Evolutionary conservation across 768 basidiomycete genomes (phyloP).

Genomic region (Macrolepiota fuliginosa): DNA sequence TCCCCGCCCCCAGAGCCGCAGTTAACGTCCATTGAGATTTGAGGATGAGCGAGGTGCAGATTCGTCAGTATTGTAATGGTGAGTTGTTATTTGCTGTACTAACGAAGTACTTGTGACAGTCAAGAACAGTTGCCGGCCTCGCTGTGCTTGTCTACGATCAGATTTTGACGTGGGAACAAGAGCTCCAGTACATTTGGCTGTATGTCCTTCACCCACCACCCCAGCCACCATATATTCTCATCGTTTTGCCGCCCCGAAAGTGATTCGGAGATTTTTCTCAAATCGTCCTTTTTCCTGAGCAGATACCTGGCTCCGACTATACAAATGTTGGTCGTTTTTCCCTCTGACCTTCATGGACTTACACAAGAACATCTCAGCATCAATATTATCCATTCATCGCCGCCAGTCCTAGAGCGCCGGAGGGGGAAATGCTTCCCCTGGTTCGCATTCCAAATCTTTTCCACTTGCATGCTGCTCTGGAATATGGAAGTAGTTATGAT

Average conservation of each 20-base stretch:
- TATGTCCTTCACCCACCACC: not conserved
- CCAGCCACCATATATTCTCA: too few species aligned
- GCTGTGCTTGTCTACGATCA: not conserved
- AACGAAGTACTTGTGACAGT: not conserved
- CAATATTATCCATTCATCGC: not conserved
- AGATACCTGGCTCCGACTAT: not conserved
- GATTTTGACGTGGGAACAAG: not conserved
- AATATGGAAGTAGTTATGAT: slow-evolving; percentile 6
- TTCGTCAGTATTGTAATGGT: not conserved
- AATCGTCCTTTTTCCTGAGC: not conserved
- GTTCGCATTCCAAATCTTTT: not conserved
- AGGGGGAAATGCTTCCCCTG: not conserved
- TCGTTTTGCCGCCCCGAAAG: not conserved
- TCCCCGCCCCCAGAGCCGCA: too few species aligned
- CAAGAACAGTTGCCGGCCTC: not conserved
- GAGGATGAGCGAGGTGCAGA: not conserved
- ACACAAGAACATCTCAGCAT: not conserved
- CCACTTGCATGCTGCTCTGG: not conserved
- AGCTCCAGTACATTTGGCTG: not conserved
- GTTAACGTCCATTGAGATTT: too few species aligned
- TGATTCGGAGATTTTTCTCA: not conserved
- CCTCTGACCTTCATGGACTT: not conserved
- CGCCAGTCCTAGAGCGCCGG: not conserved
- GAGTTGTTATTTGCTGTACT: not conserved
- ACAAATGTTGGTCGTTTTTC: not conserved